phyloP scores from a whole-genome alignment of 257 asterid genomes.

The Coffea eugenioides region DNA sequence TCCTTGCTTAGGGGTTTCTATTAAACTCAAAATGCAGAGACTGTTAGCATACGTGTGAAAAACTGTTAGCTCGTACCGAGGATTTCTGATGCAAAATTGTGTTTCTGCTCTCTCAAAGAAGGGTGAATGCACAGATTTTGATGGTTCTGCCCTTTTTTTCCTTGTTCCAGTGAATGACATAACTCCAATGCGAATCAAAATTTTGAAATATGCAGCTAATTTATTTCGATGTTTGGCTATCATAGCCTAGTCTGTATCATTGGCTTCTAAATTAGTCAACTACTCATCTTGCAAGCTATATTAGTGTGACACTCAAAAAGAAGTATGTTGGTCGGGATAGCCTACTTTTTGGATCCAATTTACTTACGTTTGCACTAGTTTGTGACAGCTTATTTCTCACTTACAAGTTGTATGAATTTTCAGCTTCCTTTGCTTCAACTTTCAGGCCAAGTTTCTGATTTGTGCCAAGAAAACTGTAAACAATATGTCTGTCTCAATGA shows the following conservation, averaged over 20 bases:
- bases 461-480: conserved; percentile 24
- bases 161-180: neutral
- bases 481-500: conserved; percentile 87
- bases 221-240: neutral
- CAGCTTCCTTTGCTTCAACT: conserved; percentile 1
- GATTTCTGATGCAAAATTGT: neutral
- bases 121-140: neutral
- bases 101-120: neutral
- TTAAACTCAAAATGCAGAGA: neutral
- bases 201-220: neutral
- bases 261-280: neutral
- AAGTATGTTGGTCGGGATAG: neutral
- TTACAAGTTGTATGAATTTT: conserved; percentile 3
- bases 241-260: neutral
- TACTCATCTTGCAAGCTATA: neutral
- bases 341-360: neutral
- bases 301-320: neutral
- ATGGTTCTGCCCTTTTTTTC: neutral
- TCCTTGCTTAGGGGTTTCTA: neutral
- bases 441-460: conserved; percentile 39
- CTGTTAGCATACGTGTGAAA: neutral
- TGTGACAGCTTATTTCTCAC: neutral
- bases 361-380: neutral
- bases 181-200: neutral
- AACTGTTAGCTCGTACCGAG: neutral